Conservation (phyloP, 306 rosid species). For the Cicer arietinum region DNA sequence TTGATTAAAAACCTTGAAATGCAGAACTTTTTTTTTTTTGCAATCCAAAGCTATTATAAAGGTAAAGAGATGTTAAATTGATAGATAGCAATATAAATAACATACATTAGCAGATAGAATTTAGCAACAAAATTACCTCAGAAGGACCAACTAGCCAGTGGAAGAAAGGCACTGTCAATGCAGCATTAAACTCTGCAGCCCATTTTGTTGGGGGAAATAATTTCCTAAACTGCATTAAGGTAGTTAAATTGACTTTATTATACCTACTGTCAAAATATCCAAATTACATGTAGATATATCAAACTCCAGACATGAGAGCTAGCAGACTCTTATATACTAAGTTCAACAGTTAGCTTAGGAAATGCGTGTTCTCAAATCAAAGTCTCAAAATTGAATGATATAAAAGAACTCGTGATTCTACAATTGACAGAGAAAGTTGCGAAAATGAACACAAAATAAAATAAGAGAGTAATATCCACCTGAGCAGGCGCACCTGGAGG, state of each 20-base stretch:
- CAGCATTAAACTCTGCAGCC: conserved; percentile 98
- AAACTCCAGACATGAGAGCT: neutral
- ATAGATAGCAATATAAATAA: neutral
- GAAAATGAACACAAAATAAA: neutral
- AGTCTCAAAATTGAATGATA: neutral
- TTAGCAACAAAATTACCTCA: conserved; percentile 57
- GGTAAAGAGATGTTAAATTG: neutral
- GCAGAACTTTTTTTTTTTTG: neutral
- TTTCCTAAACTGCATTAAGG: conserved; percentile 76
- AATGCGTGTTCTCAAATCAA: neutral
- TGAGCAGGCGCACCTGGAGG: conserved; percentile 99
- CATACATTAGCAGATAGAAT: neutral
- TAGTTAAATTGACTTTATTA: conserved; percentile 7
- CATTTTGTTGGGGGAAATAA: conserved; percentile 94
- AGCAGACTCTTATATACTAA: neutral
- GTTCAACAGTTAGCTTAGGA: neutral
- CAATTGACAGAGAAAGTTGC: too few species aligned
- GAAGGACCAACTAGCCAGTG: conserved; percentile 97
- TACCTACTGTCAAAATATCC: neutral
- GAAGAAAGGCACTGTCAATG: conserved; percentile 90
- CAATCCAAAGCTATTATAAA: neutral
- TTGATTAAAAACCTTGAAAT: neutral
- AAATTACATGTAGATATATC: neutral
- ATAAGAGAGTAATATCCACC: conserved; percentile 48
- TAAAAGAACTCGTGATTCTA: too few species aligned